These are phyloP conservation scores for Cyberlindnera japonica DNA, from an alignment of 805 yeast species.

Conservation along the genomic window DNA sequence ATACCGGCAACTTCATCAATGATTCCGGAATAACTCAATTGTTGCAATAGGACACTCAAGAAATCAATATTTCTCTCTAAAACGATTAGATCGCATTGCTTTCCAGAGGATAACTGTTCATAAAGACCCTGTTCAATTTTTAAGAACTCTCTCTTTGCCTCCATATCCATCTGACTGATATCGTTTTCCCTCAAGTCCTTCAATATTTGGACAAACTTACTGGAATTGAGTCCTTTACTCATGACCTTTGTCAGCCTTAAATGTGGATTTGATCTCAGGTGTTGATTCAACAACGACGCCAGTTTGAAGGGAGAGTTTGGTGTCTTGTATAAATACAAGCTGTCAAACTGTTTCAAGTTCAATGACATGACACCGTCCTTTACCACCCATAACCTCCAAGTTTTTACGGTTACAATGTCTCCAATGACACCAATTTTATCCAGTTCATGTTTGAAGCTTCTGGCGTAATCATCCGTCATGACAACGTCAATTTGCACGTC, in stretches of 20 bases:
- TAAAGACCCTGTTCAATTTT: constrained; percentile 28
- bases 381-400: constrained; percentile 18
- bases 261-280: constrained; percentile 43
- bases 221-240: constrained; percentile 55
- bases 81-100: constrained; percentile 68
- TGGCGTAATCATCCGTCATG: constrained; percentile 36
- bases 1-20: constrained; percentile 67
- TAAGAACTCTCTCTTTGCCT: constrained; percentile 29
- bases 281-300: constrained; percentile 40
- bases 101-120: constrained; percentile 36
- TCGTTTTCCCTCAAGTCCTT: constrained; percentile 30
- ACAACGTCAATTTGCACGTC: constrained; percentile 20
- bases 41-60: constrained; percentile 66
- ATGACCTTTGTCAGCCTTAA: constrained; percentile 47
- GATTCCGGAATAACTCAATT: constrained; percentile 78
- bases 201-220: constrained; percentile 42
- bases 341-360: constrained; percentile 21
- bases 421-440: constrained; percentile 23
- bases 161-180: constrained; percentile 33
- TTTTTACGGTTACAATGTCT: constrained; percentile 15
- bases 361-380: constrained; percentile 14
- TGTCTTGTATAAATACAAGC: constrained; percentile 38
- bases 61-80: constrained; percentile 77
- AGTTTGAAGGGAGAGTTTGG: constrained; percentile 28
- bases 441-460: constrained; percentile 33